Evolutionary conservation across 1,284 basidiomycete genomes (phyloP).

Genomic region (Sphagnurus paluster): DNA sequence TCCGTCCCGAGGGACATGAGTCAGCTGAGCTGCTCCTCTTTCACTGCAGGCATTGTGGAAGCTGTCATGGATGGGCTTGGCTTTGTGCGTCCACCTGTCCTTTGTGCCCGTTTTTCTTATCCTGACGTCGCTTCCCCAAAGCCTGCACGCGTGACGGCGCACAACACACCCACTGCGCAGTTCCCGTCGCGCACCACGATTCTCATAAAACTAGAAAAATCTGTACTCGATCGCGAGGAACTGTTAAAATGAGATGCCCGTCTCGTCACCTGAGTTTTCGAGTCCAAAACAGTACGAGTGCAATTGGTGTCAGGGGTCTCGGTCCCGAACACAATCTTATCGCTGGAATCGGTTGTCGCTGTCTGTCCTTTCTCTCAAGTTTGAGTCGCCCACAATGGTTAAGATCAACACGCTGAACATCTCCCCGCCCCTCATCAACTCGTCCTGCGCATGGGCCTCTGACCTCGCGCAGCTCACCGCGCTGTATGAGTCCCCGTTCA

Average conservation of each 20-base stretch:
- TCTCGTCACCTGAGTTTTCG: too few species aligned
- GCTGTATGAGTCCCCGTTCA: slow-evolving; percentile 64
- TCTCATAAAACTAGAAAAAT: slow-evolving; percentile 91
- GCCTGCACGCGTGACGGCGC: slow-evolving; percentile 97
- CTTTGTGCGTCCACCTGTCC: slow-evolving; percentile 63
- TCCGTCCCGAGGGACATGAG: slow-evolving; percentile 94
- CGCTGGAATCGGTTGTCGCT: slow-evolving; percentile 10
- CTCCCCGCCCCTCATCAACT: slow-evolving; percentile 66
- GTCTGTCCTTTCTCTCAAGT: slow-evolving; percentile 14
- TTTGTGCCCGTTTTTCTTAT: slow-evolving; percentile 6
- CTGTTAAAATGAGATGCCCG: slow-evolving; percentile 59
- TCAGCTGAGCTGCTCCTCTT: slow-evolving; percentile 92
- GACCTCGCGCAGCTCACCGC: slow-evolving; percentile 58
- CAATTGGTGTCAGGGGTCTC: slow-evolving; percentile 23
- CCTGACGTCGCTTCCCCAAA: slow-evolving; percentile 34
- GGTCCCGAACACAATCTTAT: slow-evolving; percentile 13
- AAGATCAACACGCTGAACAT: slow-evolving; percentile 49
- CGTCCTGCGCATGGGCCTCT: slow-evolving; percentile 79
- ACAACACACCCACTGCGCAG: slow-evolving; percentile 84
- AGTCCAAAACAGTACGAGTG: too few species aligned
- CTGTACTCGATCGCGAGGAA: slow-evolving; percentile 88
- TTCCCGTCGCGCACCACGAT: slow-evolving; percentile 88
- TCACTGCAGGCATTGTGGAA: slow-evolving; percentile 96
- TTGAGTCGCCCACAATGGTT: slow-evolving; percentile 39
- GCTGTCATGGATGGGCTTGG: slow-evolving; percentile 94